These are phyloP conservation scores for Phytophthora sojae DNA, from an alignment of 352 stramenopile genomes.

Conservation along the genomic window DNA sequence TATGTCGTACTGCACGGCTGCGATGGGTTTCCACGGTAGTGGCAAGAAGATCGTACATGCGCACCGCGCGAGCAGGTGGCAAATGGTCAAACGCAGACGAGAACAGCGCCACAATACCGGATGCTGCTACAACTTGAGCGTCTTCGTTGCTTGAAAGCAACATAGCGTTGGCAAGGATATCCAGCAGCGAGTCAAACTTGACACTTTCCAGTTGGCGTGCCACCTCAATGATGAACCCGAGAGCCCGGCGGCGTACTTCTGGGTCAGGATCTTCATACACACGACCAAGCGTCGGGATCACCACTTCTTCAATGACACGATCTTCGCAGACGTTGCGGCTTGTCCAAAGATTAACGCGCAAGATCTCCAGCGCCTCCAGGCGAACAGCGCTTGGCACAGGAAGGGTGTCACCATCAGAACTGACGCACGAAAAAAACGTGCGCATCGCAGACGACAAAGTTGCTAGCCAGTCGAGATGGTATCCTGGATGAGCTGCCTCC, in stretches of 20 bases:
- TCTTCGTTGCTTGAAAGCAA: constrained; percentile 72
- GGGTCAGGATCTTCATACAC: constrained; percentile 78
- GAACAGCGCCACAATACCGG: constrained; percentile 77
- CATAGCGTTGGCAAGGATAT: constrained; percentile 80
- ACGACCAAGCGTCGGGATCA: constrained; percentile 69
- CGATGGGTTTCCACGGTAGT: constrained; percentile 73
- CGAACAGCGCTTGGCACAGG: constrained; percentile 58
- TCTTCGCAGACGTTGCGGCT: constrained; percentile 88
- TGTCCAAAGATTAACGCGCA: constrained; percentile 75
- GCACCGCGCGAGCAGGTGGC: constrained; percentile 65
- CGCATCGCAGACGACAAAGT: constrained; percentile 61
- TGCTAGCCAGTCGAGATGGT: constrained; percentile 72
- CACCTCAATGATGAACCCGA: constrained; percentile 77
- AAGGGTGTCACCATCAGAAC: constrained; percentile 38
- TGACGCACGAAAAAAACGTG: constrained; percentile 65
- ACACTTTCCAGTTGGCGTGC: constrained; percentile 79
- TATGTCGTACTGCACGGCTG: constrained; percentile 61
- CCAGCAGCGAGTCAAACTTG: constrained; percentile 82
- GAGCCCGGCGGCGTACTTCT: constrained; percentile 58
- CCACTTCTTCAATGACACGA: constrained; percentile 85
- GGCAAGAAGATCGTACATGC: constrained; percentile 86
- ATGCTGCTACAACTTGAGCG: constrained; percentile 65
- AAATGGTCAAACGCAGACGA: constrained; percentile 84
- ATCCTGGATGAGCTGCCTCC: constrained; percentile 71
- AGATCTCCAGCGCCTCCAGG: constrained; percentile 71